Percentiles rank a stretch among this genome's conserved stretches.
Conservation (phyloP, 2,329 filamentous ascomycete species). For the Colletotrichum sp. region DNA sequence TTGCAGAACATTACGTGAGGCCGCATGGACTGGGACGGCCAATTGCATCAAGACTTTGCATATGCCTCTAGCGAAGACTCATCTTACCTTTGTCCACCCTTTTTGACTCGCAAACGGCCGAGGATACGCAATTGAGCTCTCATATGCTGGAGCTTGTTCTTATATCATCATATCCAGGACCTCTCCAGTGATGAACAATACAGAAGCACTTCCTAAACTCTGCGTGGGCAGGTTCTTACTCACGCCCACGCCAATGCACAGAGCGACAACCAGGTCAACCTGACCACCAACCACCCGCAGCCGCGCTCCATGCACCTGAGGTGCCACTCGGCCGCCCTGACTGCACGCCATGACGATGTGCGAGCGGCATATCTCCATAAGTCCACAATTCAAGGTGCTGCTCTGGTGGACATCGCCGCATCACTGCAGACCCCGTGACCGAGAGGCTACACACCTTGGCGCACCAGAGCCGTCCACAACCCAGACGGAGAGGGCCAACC, state of each 20-base stretch:
- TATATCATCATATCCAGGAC: not conserved
- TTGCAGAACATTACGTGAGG: constrained; percentile 19
- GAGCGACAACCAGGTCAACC: not conserved
- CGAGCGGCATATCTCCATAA: not conserved
- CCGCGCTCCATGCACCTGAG: not conserved
- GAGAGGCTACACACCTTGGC: not conserved
- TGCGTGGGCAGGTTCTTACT: not conserved
- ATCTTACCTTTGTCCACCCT: not conserved
- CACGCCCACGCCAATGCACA: not conserved
- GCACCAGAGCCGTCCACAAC: not conserved
- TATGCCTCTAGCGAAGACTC: constrained; percentile 3
- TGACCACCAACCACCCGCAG: not conserved
- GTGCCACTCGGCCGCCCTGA: not conserved
- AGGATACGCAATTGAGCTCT: not conserved
- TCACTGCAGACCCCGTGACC: not conserved
- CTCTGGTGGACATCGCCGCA: not conserved
- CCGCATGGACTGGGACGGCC: constrained; percentile 12
- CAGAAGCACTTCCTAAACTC: not conserved
- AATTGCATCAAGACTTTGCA: constrained; percentile 14
- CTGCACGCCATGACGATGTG: constrained; percentile 1
- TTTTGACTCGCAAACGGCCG: not conserved
- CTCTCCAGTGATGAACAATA: not conserved
- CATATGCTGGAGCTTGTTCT: not conserved
- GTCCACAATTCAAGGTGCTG: not conserved
- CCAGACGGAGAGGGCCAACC: not conserved